Evolutionary conservation across 768 basidiomycete species (phyloP).

Genomic region (Psilocybe cyanescens): DNA sequence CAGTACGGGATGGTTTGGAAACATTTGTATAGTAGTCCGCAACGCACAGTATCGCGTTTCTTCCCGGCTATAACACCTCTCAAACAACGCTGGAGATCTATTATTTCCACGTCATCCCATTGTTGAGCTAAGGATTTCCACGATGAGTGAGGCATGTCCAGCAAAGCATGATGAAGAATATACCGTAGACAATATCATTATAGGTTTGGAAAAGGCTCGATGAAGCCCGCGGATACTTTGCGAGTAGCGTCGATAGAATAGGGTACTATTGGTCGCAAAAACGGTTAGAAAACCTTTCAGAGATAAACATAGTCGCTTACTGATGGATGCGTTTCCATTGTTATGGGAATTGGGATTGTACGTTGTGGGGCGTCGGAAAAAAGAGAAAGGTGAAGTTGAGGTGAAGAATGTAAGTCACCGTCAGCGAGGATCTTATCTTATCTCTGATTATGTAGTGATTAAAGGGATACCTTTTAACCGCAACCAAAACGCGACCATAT

Average conservation of each 20-base stretch:
- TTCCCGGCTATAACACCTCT: constrained; percentile 65
- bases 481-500: too few species aligned
- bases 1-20: not conserved
- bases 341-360: too few species aligned
- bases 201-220: constrained; percentile 74
- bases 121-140: constrained; percentile 58
- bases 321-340: constrained; percentile 34
- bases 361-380: too few species aligned
- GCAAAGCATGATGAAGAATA: not conserved
- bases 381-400: not conserved
- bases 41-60: constrained; percentile 53
- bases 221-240: constrained; percentile 65
- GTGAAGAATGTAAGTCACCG: not conserved
- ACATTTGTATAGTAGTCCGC: not conserved
- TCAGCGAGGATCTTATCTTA: constrained; percentile 3
- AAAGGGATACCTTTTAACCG: not conserved
- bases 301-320: constrained; percentile 15
- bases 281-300: not conserved
- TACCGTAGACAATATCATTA: constrained; percentile 73
- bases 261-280: constrained; percentile 39
- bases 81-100: constrained; percentile 59
- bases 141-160: not conserved
- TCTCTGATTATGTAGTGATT: not conserved
- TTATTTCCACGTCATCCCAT: constrained; percentile 67
- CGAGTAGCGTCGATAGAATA: constrained; percentile 47